Evolutionary conservation across 768 basidiomycete species (phyloP), one percentile per base, ranked within the genome.

Genomic region (Favolaschia claudopus): DNA sequence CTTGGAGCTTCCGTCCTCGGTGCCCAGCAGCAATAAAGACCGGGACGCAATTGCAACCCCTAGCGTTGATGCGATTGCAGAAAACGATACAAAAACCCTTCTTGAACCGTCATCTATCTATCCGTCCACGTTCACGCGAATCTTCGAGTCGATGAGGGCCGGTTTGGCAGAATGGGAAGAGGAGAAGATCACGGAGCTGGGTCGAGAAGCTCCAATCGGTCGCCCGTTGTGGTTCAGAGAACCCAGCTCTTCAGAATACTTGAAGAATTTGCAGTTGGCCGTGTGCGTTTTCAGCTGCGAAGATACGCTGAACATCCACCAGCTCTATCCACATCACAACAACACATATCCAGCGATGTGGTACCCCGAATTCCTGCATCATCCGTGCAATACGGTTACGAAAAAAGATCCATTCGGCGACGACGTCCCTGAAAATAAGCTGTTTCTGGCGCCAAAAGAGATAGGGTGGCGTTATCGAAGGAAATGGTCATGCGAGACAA

Each of bases 321-420:
- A 63, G 15, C 10, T 24, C 25, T 42, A 62, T 1, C 38, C 44
- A 46, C 52, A 42, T 28, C 45, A 50, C n/a, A 8, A 44, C 8
- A 27, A 25, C 5, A 12, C 14, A 14, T 59, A 68, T 34, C 57
- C 66, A 10, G 58, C 58, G n/a, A 65, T 77, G 65, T 76, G 69
- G 69, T 76, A 71, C 50, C 76, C 76, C 10, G 71, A 76, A 40
- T 70, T 76, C 52, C 48, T 77, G 19, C 65, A 70, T 20, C 76
- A 79, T 58, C 53, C 63, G 0, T 78, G 76, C 64, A 71, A 69
- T 33, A 63, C 68, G 1, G 63, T 70, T 24, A 29, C 52, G n/a
- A 1, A 34, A 20, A 33, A 40, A 19, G 28, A 42, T 2, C 29
- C 29, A 20, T 22, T 45, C 5, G 55, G 70, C 14, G 39, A 45